Base-by-base conservation (phyloP, 345 rosid species). In the Rhodamnia rubescens region DNA sequence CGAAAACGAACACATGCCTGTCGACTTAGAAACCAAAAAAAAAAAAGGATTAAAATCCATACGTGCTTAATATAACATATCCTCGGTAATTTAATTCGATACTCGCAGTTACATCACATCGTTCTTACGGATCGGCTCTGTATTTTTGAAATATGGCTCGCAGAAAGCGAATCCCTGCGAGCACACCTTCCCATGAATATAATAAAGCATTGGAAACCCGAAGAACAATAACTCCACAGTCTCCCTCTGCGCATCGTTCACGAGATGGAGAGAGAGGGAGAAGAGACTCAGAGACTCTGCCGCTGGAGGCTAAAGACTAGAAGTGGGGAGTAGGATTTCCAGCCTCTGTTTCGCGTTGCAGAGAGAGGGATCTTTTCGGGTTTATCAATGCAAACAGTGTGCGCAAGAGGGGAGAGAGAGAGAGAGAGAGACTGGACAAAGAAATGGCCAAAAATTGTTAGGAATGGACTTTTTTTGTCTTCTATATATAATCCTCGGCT, bases 361-460 rank as follows among this genome's bases (percentile, higher is more conserved):
- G 83, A 89, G 81, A 89, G 75, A 50, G 13, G 52, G 52, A 87
- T 88, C 87, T 85, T 87, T 69, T 90, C 75, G 36, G 89, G 85
- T 87, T 83, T 84, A 81, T 89, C 86, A 50, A 75, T 64, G 22
- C 55, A 86, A 80, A 69, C 40, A 26, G 50, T 16, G 51, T 64
- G 42, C 16, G 75, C 75, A 52, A 10, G 64, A 59, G 57, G 86
- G 61, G 40, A 36, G 40, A 36, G 75, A 89, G 81, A 86, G 83
- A 88, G 81, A 86, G 83, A 89, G 75, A 50, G 13, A 26, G 44
- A 24, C 75, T 8, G 7, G 24, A 59, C 10, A 57, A 40, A 83
- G 58, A 52, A 12, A 11, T 15, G 51, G 49, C 16, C 32, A 53
- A 50, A 83, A 58, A 36, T 44, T 58, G 32, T 26, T 52, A 4